A percentile compares a stretch with the other conserved stretches of the same genome.
Evolutionary conservation across 257 asterid genomes (phyloP).

Genomic region (Marsdenia floribunda): DNA sequence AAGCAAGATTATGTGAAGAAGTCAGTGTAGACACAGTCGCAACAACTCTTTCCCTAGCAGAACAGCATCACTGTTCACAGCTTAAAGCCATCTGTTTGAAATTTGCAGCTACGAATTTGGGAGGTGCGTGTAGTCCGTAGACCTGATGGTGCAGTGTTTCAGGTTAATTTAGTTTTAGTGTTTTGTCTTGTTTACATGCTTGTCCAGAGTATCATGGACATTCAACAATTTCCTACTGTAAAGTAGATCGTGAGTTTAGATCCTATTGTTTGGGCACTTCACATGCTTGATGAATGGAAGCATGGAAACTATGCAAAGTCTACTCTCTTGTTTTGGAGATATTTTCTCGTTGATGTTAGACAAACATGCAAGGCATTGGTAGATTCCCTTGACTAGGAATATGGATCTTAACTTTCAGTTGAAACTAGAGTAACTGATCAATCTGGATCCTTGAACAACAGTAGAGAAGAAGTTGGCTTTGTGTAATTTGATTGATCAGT

Average conservation of each 20-base stretch:
- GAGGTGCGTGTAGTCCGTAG: constrained; percentile 98
- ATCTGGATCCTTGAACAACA: background rate
- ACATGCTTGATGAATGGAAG: background rate
- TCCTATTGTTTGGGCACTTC: background rate
- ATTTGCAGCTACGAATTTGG: constrained; percentile 94
- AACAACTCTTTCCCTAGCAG: constrained; percentile 89
- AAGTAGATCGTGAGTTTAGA: background rate
- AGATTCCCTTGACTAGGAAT: background rate
- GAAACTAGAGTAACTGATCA: background rate
- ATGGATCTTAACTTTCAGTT: background rate
- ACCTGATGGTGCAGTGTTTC: constrained; percentile 84
- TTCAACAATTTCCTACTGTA: constrained; percentile 5
- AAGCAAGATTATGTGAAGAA: constrained; percentile 74
- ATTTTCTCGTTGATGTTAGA: background rate
- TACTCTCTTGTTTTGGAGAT: background rate
- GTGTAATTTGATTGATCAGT: background rate
- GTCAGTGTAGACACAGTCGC: constrained; percentile 77
- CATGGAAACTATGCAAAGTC: background rate
- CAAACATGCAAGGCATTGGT: background rate
- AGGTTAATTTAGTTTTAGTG: constrained; percentile 55
- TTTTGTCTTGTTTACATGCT: constrained; percentile 28
- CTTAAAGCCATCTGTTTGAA: constrained; percentile 87
- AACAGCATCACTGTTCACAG: constrained; percentile 75
- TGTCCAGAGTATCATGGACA: constrained; percentile 8
- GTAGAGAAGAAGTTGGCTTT: background rate